These are phyloP conservation scores for Hypomontagnella submonticulosa DNA, from an alignment of 495 filamentous ascomycete genomes.

Conservation along the genomic window DNA sequence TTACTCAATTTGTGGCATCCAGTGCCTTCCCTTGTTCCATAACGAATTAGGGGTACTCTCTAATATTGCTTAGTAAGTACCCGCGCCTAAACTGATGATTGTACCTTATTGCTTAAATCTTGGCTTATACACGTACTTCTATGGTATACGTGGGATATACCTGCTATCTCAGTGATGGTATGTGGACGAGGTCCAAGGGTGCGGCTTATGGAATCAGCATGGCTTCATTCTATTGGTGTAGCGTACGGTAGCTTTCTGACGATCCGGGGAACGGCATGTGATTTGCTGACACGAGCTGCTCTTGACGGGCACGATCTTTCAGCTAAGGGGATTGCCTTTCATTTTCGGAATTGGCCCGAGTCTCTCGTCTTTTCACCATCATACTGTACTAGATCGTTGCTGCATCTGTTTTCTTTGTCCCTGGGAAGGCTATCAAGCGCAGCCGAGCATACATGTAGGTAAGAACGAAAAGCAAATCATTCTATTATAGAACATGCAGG, in stretches of 20 bases:
- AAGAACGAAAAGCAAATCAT: no score
- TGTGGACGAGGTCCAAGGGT: not conserved
- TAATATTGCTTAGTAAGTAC: no score
- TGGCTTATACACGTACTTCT: no score
- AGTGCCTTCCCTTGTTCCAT: no score
- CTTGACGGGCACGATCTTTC: constrained; percentile 6
- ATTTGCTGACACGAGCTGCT: constrained; percentile 16
- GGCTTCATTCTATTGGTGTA: constrained; percentile 19
- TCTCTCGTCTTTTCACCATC: not conserved
- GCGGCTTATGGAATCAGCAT: not conserved
- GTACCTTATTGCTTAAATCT: not conserved
- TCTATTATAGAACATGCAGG: not conserved
- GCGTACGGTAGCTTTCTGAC: constrained; percentile 14
- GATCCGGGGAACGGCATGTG: constrained; percentile 23
- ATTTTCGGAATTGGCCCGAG: not conserved
- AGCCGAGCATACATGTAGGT: not conserved
- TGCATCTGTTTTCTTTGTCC: not conserved
- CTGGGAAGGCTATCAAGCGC: not conserved
- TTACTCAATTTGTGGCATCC: no score
- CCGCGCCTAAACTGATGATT: no score
- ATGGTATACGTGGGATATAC: constrained; percentile 1
- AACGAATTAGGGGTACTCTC: no score
- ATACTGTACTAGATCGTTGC: not conserved
- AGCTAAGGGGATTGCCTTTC: constrained; percentile 12
- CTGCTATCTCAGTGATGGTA: no score